Base-by-base conservation (phyloP, 1,139 yeast genomes). In the Lodderomyces theae region DNA sequence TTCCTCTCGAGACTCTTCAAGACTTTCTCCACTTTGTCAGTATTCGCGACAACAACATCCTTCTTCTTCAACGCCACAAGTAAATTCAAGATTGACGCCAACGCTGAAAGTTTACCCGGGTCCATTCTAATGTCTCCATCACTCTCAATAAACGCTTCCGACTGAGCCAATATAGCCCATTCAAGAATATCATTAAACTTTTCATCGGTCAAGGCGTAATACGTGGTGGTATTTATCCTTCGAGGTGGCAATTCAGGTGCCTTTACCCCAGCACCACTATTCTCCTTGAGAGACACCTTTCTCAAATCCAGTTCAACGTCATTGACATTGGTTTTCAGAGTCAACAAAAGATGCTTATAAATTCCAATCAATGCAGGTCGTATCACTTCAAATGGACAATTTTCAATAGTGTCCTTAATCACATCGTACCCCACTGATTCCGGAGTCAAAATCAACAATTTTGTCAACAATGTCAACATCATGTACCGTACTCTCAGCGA, bases 311-410 rank as follows among this genome's bases (percentile, higher is more conserved):
- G 39, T 11, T 45, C 42, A 5, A 40, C 34, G 5, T 41, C 46
- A 8, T 38, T 41, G 18, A 28, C n/a, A 4, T 29, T 30, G 7
- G 22, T 31, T 35, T 51, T 50, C 32, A 51, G 52, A 29, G 57
- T 56, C 8, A 70, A 57, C 49, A 78, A 62, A 45, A 87, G 66
- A 48, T 81, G 86, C 56, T 85, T 88, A 51, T 87, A 70, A 21
- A 86, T 77, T 3, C 82, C 79, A 12, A 86, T 72, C 38, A 82
- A 64, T 3, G 79, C 79, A 21, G 80, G 72, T 49, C 80, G 79
- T 17, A 78, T 75, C 34, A 72, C 70, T 33, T 72, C 77, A 56
- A 71, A 81, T 2, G 96, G 95, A 54, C 95, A 86, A 42, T 76
- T 69, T 26, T 69, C 64, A 43, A 90, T 66, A 0, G 92, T 74